These are phyloP conservation scores for Mucor racemosus DNA, from an alignment of 371 early-diverging fungal genomes.

Conservation along the genomic window DNA sequence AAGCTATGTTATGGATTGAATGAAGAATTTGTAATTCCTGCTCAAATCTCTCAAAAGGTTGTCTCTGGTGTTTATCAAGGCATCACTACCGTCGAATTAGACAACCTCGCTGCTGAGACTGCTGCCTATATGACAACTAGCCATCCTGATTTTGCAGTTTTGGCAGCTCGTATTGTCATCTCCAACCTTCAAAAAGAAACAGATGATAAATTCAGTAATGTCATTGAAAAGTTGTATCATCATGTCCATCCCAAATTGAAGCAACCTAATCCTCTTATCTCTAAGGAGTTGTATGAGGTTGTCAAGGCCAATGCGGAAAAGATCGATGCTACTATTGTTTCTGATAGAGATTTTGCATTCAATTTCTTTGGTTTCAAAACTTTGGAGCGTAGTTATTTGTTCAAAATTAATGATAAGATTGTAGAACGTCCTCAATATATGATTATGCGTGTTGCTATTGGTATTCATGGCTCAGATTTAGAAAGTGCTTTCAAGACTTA, in stretches of 20 bases:
- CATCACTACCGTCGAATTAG: slow-evolving; percentile 95
- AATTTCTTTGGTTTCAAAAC: slow-evolving; percentile 99
- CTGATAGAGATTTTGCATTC: slow-evolving; percentile 96
- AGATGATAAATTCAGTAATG: slow-evolving; percentile 89
- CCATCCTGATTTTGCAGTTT: slow-evolving; percentile 97
- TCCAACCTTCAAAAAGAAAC: slow-evolving; percentile 98
- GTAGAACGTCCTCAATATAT: slow-evolving; percentile 99
- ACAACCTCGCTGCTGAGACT: slow-evolving; percentile 97
- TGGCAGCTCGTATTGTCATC: slow-evolving; percentile 98
- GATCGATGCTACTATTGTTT: slow-evolving; percentile 92
- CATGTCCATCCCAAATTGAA: slow-evolving; percentile 91
- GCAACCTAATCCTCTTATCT: slow-evolving; percentile 87
- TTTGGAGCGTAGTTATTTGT: slow-evolving; percentile 94
- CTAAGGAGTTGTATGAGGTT: slow-evolving; percentile 73
- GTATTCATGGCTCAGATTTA: slow-evolving; percentile 96
- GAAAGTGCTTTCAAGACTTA: slow-evolving; percentile 97
- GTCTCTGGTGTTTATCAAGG: slow-evolving; percentile 96
- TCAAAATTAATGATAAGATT: slow-evolving; percentile 80
- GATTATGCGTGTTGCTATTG: slow-evolving; percentile 98
- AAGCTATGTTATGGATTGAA: slow-evolving; percentile 96
- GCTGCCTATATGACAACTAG: slow-evolving; percentile 97
- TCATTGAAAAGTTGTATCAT: slow-evolving; percentile 84
- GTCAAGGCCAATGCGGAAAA: slow-evolving; percentile 81
- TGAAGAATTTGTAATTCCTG: slow-evolving; percentile 91
- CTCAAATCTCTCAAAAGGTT: slow-evolving; percentile 93